phyloP scores from a whole-genome alignment of 345 rosid genomes.

The Euphorbia pulcherrima region DNA sequence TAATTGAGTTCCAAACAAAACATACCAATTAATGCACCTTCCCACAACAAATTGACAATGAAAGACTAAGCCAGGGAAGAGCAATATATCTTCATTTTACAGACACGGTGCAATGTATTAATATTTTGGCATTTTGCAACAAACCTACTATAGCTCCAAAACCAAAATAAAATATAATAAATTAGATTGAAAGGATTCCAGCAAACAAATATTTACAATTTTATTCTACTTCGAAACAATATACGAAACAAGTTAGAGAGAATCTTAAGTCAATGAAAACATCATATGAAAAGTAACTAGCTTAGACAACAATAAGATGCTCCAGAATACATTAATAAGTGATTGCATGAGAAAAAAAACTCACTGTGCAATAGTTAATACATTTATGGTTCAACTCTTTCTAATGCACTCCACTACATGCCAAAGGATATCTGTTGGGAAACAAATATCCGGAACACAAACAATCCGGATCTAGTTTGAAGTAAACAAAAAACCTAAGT shows the following conservation, averaged over 20 bases:
- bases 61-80: slow-evolving; percentile 22
- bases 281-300: not conserved
- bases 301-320: not conserved
- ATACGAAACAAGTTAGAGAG: not conserved
- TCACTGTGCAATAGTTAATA: too few relatives aligned
- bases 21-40: slow-evolving; percentile 35
- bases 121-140: too few relatives aligned
- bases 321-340: too few relatives aligned
- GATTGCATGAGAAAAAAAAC: too few relatives aligned
- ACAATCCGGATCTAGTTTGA: too few relatives aligned
- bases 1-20: slow-evolving; percentile 39
- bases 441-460: too few relatives aligned
- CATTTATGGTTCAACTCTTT: too few relatives aligned
- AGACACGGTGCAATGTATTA: slow-evolving; percentile 3
- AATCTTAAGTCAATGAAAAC: not conserved
- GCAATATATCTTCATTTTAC: slow-evolving; percentile 6
- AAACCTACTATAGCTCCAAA: not conserved
- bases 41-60: slow-evolving; percentile 35
- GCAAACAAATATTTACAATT: too few relatives aligned
- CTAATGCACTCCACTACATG: too few relatives aligned
- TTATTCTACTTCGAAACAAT: not conserved
- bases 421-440: too few relatives aligned
- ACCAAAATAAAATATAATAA: not conserved
- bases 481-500: too few relatives aligned
- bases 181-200: not conserved